Evolutionary conservation across 331 rosid genomes (phyloP), one percentile per base, ranked within the genome.

Genomic region (Malus hybrid): DNA sequence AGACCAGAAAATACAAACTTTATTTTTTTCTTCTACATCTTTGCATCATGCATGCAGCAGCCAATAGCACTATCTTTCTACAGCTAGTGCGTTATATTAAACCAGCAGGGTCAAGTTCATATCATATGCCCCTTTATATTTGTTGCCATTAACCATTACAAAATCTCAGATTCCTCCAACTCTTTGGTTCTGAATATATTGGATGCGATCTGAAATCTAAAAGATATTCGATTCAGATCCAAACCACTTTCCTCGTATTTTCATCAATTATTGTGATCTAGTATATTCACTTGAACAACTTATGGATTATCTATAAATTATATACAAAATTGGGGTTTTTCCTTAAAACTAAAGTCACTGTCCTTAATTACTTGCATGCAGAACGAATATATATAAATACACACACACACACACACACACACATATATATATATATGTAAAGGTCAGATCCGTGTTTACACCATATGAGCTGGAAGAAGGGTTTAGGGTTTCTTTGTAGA

Each of bases 211-310:
- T 81, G 63, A 39, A 28, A 61, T 68, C 28, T 69, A 12, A 67
- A 71, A 55, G 18, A 48, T 24, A 70, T 48, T 66, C 63, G 83
- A 75, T 77, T 71, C 79, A 70, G 77, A 81, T 81, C 77, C 76
- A 66, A 81, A 63, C 61, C 66, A 57, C 62, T 46, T 44, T 36
- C 44, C 55, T 24, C 30, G 7, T 44, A 50, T 63, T 72, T 74
- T 53, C 46, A 66, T 72, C 11, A 73, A 15, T 42, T 57, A 24
- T 50, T 26, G 66, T 63, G 44, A 66, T 14, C 3, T 34, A 57
- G 36, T 56, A 34, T 16, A 20, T 57, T 55, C 34, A 56, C 34
- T 57, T 56, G 75, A 57, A 56, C 66, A 57, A 57, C 33, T 33
- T 34, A 36, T 65, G 19, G 16, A 6, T 28, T 33, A 26, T 60